A percentile compares a stretch with the other conserved stretches of the same genome.
Evolutionary conservation across 768 basidiomycete genomes (phyloP).

Genomic region (Russula foetens): DNA sequence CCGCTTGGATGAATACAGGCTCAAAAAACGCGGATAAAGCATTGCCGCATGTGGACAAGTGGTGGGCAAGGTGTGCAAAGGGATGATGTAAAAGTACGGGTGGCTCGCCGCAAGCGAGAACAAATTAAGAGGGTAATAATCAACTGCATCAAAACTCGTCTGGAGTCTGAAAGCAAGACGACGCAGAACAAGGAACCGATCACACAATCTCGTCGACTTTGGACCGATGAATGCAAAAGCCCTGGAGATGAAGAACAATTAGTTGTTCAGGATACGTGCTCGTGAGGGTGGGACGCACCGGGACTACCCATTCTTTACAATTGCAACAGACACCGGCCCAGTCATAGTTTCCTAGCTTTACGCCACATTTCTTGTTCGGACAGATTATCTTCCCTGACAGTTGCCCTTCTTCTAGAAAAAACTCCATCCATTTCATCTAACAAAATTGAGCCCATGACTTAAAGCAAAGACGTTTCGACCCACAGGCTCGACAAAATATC

Average conservation of each 20-base stretch:
- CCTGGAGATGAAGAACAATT: constrained; percentile 27
- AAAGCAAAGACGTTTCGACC: constrained; percentile 26
- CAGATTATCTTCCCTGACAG: constrained; percentile 86
- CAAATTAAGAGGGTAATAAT: not conserved
- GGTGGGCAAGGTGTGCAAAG: not conserved
- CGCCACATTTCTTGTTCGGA: constrained; percentile 84
- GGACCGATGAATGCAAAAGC: constrained; percentile 45
- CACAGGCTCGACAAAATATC: constrained; percentile 95
- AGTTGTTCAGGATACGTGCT: not conserved
- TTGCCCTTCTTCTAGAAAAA: constrained; percentile 63
- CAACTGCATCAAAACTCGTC: not conserved
- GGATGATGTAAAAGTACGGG: not conserved
- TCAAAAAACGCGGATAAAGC: not conserved
- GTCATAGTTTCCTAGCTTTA: constrained; percentile 92
- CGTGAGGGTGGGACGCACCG: constrained; percentile 42
- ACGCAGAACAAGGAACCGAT: constrained; percentile 3
- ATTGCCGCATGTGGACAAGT: not conserved
- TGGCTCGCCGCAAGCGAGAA: not conserved
- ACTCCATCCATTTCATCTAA: constrained; percentile 94
- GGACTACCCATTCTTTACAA: constrained; percentile 88
- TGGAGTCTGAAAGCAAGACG: not conserved
- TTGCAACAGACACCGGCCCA: constrained; percentile 94
- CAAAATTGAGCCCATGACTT: not conserved
- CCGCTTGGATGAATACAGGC: not conserved
- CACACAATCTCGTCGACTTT: constrained; percentile 46